A percentile compares a stretch with the other conserved stretches of the same genome.
phyloP scores from a whole-genome alignment of 2,329 filamentous ascomycete species.

The Penicillium nordicum region DNA sequence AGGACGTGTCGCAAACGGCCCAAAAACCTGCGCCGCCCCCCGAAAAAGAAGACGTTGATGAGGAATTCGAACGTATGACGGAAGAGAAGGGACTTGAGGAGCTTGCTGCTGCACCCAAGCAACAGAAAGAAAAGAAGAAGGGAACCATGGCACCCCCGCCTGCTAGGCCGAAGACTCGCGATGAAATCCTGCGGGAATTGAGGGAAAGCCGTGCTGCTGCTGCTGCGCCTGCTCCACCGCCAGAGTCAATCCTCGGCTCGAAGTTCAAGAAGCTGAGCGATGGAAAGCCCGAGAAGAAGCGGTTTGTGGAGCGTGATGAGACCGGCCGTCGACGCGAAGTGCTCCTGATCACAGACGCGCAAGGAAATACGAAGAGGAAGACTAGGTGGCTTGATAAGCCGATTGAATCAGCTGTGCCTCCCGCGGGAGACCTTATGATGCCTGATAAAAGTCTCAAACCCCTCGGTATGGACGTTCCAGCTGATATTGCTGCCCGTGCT shows the following conservation, averaged over 20 bases:
- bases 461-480: slow-evolving; percentile 51
- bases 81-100: slow-evolving; percentile 38
- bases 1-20: slow-evolving; percentile 50
- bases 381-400: slow-evolving; percentile 51
- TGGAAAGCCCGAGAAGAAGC: slow-evolving; percentile 46
- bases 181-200: slow-evolving; percentile 59
- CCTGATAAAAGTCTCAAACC: slow-evolving; percentile 47
- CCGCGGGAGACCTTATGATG: slow-evolving; percentile 32
- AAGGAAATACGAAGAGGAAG: slow-evolving; percentile 62
- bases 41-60: slow-evolving; percentile 56
- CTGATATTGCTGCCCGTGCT: slow-evolving; percentile 38
- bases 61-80: slow-evolving; percentile 51
- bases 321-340: slow-evolving; percentile 54
- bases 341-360: slow-evolving; percentile 55
- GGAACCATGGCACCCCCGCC: slow-evolving; percentile 48
- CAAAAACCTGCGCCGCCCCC: slow-evolving; percentile 25
- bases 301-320: slow-evolving; percentile 56
- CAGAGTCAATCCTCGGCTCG: slow-evolving; percentile 51
- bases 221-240: slow-evolving; percentile 42
- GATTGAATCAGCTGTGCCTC: slow-evolving; percentile 23
- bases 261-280: slow-evolving; percentile 55
- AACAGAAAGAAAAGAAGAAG: slow-evolving; percentile 47
- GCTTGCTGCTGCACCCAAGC: slow-evolving; percentile 29
- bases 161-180: slow-evolving; percentile 52
- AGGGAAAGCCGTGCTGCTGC: slow-evolving; percentile 50